Conservation (phyloP, 305 asterid species). For the Coffea humblotiana region DNA sequence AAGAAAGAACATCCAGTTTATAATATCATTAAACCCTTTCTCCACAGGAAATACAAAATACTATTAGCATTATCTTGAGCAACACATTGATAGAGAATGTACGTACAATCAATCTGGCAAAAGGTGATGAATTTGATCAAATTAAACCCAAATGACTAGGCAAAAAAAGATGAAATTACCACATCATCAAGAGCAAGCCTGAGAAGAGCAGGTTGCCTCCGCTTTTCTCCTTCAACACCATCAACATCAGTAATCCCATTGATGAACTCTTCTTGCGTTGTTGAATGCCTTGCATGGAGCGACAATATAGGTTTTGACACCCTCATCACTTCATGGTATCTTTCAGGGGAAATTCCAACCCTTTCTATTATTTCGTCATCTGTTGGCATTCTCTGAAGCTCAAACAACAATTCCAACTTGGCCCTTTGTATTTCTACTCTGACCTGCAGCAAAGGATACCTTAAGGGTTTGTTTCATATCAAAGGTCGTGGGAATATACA, state of each 20-base stretch:
- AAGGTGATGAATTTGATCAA: not conserved
- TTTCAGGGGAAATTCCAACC: conserved; percentile 60
- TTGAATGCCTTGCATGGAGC: conserved; percentile 58
- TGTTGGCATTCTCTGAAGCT: conserved; percentile 60
- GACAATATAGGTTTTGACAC: conserved; percentile 63
- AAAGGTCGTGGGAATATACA: not conserved
- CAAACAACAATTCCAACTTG: conserved; percentile 51
- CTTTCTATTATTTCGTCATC: conserved; percentile 54
- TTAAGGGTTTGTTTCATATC: conserved; percentile 5
- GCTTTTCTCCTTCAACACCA: conserved; percentile 64
- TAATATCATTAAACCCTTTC: not conserved
- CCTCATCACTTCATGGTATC: conserved; percentile 72
- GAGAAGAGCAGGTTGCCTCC: conserved; percentile 79
- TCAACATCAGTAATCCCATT: conserved; percentile 69
- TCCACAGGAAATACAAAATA: not conserved
- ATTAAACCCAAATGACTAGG: not conserved
- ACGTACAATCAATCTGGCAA: not conserved
- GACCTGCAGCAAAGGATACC: conserved; percentile 41
- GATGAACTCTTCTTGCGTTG: conserved; percentile 78
- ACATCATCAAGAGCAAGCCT: conserved; percentile 93
- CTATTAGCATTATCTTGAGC: not conserved
- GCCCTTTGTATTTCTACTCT: conserved; percentile 68
- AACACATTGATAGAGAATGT: not conserved
- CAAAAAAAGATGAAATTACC: conserved; percentile 39
- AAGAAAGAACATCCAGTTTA: not conserved